Evolutionary conservation across 441 rosid genomes (phyloP).

Genomic region (Viola pubescens): DNA sequence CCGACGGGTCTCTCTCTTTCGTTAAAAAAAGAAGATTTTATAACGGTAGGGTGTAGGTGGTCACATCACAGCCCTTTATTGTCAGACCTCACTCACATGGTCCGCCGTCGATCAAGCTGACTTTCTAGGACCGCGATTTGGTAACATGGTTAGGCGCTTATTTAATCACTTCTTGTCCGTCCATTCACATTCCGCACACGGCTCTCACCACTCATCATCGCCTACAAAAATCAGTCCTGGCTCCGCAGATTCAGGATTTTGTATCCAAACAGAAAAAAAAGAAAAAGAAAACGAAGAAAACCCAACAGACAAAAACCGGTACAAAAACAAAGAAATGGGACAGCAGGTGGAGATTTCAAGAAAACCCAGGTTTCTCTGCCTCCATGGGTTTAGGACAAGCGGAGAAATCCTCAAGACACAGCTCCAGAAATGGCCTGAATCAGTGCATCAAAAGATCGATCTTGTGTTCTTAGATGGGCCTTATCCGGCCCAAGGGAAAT

Average conservation of each 20-base stretch:
- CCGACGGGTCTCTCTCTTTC: too few relatives aligned
- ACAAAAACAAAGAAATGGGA: slow-evolving; percentile 29
- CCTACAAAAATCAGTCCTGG: background rate
- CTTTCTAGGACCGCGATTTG: background rate
- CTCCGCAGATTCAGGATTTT: background rate
- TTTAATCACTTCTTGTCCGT: background rate
- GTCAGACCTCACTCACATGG: background rate
- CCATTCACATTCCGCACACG: background rate
- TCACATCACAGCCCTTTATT: background rate
- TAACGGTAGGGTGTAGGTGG: too few relatives aligned
- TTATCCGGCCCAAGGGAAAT: slow-evolving; percentile 64
- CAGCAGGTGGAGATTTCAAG: slow-evolving; percentile 30
- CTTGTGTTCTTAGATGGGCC: slow-evolving; percentile 70
- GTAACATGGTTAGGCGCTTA: background rate
- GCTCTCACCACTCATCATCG: background rate
- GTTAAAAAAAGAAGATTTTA: too few relatives aligned
- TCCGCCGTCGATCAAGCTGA: background rate
- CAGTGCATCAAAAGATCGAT: slow-evolving; percentile 50
- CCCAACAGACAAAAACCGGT: too few relatives aligned
- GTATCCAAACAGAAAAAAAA: background rate
- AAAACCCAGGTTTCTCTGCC: slow-evolving; percentile 75
- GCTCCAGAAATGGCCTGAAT: slow-evolving; percentile 65
- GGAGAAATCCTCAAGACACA: slow-evolving; percentile 70
- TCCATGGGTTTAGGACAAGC: slow-evolving; percentile 93
- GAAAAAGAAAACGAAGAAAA: too few relatives aligned